Evolutionary conservation across 768 basidiomycete genomes (phyloP).

Genomic region (Sistotremastrum niveocremeum): DNA sequence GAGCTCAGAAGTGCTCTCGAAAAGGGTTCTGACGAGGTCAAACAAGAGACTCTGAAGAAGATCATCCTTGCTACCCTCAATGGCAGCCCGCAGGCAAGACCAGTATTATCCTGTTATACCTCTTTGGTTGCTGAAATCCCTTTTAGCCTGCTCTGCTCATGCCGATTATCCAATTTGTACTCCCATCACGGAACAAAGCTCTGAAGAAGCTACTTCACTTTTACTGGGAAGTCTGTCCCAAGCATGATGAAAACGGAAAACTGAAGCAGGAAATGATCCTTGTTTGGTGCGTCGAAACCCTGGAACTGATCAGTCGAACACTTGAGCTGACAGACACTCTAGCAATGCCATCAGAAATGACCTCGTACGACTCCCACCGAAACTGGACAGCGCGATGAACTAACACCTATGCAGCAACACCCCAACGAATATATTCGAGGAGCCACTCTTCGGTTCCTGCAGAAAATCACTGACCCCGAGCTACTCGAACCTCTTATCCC

Average conservation of each 20-base stretch:
- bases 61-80: slow-evolving; percentile 91
- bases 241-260: slow-evolving; percentile 93
- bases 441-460: slow-evolving; percentile 89
- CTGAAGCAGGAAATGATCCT: slow-evolving; percentile 99
- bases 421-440: slow-evolving; percentile 99
- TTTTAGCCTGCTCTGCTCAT: slow-evolving; percentile 80
- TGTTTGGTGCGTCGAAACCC: slow-evolving; percentile 60
- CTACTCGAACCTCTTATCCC: slow-evolving; percentile 93
- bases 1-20: slow-evolving; percentile 77
- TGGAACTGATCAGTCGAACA: not conserved
- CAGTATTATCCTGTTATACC: slow-evolving; percentile 11
- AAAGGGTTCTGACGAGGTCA: slow-evolving; percentile 94
- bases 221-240: slow-evolving; percentile 97
- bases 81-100: slow-evolving; percentile 72
- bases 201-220: slow-evolving; percentile 95
- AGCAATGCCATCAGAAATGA: slow-evolving; percentile 98
- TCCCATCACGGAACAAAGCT: slow-evolving; percentile 90
- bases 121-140: not conserved
- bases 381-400: not conserved
- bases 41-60: slow-evolving; percentile 88
- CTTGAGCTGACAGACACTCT: slow-evolving; percentile 3
- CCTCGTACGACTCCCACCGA: slow-evolving; percentile 42
- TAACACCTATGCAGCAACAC: slow-evolving; percentile 58
- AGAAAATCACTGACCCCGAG: slow-evolving; percentile 89
- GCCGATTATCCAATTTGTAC: slow-evolving; percentile 96